Conservation (phyloP, 2,329 filamentous ascomycete species). For the Pleoardoris graminearum region DNA sequence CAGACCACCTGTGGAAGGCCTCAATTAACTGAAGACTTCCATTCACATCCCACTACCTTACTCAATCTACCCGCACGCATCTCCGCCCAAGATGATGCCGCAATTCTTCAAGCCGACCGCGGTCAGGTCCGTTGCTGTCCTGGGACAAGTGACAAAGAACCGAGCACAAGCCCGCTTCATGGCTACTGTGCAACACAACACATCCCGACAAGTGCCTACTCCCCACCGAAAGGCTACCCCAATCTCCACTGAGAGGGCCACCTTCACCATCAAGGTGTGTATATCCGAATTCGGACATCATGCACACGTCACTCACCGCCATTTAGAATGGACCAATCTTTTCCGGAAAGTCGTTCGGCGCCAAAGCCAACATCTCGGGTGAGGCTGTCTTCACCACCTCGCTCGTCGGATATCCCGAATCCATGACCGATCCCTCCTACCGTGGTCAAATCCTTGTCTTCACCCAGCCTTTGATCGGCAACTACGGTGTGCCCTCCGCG, state of each 20-base stretch:
- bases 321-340: constrained; percentile 87
- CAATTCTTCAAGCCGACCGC: constrained; percentile 58
- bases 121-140: constrained; percentile 46
- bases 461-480: constrained; percentile 96
- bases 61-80: constrained; percentile 26
- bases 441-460: constrained; percentile 95
- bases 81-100: constrained; percentile 55
- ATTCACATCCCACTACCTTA: constrained; percentile 14
- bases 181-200: constrained; percentile 70
- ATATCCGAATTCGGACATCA: background rate
- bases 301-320: constrained; percentile 37
- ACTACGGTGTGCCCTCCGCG: constrained; percentile 93
- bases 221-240: constrained; percentile 64
- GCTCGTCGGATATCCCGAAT: constrained; percentile 96
- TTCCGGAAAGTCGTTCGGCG: constrained; percentile 94
- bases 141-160: constrained; percentile 53
- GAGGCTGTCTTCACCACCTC: constrained; percentile 99
- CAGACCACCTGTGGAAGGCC: constrained; percentile 70
- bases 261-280: constrained; percentile 87
- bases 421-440: constrained; percentile 70
- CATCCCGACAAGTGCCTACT: constrained; percentile 68
- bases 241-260: constrained; percentile 76
- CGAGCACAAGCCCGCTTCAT: constrained; percentile 56
- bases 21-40: constrained; percentile 60
- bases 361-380: constrained; percentile 93